These are phyloP conservation scores for Helicocarpus griseus DNA, from an alignment of 2,329 filamentous ascomycete genomes.

Conservation along the genomic window DNA sequence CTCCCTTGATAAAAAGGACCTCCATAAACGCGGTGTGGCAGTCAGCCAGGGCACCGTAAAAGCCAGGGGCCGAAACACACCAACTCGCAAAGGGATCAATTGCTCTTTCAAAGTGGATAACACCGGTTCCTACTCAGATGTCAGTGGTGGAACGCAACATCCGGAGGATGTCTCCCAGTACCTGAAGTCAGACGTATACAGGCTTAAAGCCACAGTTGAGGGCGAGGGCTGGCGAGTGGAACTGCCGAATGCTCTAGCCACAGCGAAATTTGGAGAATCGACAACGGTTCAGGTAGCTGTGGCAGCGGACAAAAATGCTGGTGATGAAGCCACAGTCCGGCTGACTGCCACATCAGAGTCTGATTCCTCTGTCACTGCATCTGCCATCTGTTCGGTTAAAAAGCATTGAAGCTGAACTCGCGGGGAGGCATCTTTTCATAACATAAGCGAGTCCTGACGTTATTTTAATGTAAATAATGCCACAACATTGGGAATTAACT, in stretches of 20 bases:
- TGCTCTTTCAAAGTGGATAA: slow-evolving; percentile 12
- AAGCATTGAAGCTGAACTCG: slow-evolving; percentile 4
- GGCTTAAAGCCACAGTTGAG: slow-evolving; percentile 10
- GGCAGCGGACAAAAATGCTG: slow-evolving; percentile 7
- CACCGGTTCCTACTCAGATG: slow-evolving; percentile 8
- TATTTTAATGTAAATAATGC: no score
- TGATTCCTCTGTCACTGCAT: slow-evolving; percentile 7
- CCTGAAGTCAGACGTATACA: slow-evolving; percentile 13
- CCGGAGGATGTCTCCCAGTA: slow-evolving; percentile 10
- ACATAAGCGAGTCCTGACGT: no score
- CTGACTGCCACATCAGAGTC: slow-evolving; percentile 13
- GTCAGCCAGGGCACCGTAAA: slow-evolving; percentile 2
- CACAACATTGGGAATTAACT: no score
- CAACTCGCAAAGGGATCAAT: slow-evolving; percentile 10
- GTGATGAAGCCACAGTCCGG: slow-evolving; percentile 1
- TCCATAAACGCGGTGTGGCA: slow-evolving; percentile 7
- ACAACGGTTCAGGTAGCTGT: slow-evolving; percentile 11
- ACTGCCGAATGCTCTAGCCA: slow-evolving; percentile 11
- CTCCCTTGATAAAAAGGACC: slow-evolving; percentile 6
- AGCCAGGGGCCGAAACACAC: slow-evolving; percentile 1
- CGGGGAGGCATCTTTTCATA: no score
- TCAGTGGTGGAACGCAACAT: slow-evolving; percentile 4
- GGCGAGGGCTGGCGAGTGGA: slow-evolving; percentile 13
- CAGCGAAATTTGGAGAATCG: slow-evolving; percentile 9
- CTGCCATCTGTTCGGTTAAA: slow-evolving; percentile 7